Conservation (phyloP, 1,284 basidiomycete genomes). For the Tausonia pullulans region DNA sequence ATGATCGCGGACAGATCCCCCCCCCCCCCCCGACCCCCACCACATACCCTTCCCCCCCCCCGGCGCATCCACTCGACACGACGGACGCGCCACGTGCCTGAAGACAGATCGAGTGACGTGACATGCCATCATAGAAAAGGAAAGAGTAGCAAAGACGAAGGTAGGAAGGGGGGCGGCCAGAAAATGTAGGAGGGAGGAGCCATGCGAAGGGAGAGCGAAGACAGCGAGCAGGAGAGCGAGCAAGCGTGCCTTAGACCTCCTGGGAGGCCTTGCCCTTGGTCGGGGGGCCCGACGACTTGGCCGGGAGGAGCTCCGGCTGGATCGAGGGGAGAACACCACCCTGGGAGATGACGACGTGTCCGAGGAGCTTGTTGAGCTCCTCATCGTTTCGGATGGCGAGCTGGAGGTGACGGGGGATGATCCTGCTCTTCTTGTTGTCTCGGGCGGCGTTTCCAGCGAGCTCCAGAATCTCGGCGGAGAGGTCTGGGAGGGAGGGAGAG, state of each 20-base stretch:
- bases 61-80: no score
- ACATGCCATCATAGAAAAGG: no score
- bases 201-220: not conserved
- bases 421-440: slow-evolving; percentile 52
- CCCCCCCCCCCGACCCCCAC: no score
- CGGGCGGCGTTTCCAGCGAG: slow-evolving; percentile 44
- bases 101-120: no score
- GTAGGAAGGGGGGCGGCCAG: no score
- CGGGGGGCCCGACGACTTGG: slow-evolving; percentile 44
- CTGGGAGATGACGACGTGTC: slow-evolving; percentile 66
- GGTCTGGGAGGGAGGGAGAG: slow-evolving; percentile 27
- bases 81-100: no score
- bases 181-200: no score
- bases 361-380: slow-evolving; percentile 49
- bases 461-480: slow-evolving; percentile 28
- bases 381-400: slow-evolving; percentile 71
- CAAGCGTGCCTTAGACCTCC: slow-evolving; percentile 19
- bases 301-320: slow-evolving; percentile 46
- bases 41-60: slow-evolving; percentile 33
- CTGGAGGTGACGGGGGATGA: slow-evolving; percentile 68
- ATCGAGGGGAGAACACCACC: slow-evolving; percentile 66
- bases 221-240: not conserved
- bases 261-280: slow-evolving; percentile 17
- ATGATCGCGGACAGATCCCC: no score
- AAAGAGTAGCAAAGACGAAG: no score